These are phyloP conservation scores for Porpolomopsis calyptriformis DNA, from an alignment of 768 basidiomycete genomes.

Conservation along the genomic window DNA sequence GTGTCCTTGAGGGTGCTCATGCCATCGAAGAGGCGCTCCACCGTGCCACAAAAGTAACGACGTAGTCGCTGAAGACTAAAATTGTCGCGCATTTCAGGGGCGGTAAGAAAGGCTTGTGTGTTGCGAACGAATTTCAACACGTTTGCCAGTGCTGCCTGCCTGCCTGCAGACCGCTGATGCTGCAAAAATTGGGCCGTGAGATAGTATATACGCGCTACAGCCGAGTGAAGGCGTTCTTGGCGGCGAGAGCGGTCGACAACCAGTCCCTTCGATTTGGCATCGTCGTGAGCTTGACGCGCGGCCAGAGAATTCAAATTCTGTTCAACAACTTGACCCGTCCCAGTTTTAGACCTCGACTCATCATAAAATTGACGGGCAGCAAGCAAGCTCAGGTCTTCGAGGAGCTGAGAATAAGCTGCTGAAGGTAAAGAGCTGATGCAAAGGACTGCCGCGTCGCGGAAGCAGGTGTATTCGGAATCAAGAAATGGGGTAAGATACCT, in stretches of 20 bases:
- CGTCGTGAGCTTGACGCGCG: conserved; percentile 59
- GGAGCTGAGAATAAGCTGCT: conserved; percentile 62
- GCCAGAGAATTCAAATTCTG: conserved; percentile 28
- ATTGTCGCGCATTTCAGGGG: conserved; percentile 63
- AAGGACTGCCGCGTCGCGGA: conserved; percentile 78
- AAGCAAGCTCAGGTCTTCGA: conserved; percentile 76
- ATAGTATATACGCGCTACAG: conserved; percentile 81
- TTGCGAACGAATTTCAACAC: conserved; percentile 81
- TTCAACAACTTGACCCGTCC: conserved; percentile 27
- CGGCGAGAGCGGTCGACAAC: conserved; percentile 50
- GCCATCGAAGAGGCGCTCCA: conserved; percentile 78
- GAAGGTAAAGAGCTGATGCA: conserved; percentile 83
- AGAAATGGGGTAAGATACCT: conserved; percentile 79
- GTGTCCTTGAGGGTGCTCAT: conserved; percentile 58
- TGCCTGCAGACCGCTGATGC: conserved; percentile 54
- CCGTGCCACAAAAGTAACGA: conserved; percentile 82
- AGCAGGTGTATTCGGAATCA: conserved; percentile 72
- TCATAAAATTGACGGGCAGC: conserved; percentile 80
- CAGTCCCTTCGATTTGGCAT: conserved; percentile 37
- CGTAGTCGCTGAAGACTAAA: conserved; percentile 71
- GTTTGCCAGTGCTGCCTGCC: conserved; percentile 64
- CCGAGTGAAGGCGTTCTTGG: conserved; percentile 72
- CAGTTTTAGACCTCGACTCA: conserved; percentile 41
- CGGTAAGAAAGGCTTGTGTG: conserved; percentile 68
- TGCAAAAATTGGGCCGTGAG: conserved; percentile 72